Evolutionary conservation across 2,329 filamentous ascomycete species (phyloP).

Genomic region (Hirsutella thompsonii): DNA sequence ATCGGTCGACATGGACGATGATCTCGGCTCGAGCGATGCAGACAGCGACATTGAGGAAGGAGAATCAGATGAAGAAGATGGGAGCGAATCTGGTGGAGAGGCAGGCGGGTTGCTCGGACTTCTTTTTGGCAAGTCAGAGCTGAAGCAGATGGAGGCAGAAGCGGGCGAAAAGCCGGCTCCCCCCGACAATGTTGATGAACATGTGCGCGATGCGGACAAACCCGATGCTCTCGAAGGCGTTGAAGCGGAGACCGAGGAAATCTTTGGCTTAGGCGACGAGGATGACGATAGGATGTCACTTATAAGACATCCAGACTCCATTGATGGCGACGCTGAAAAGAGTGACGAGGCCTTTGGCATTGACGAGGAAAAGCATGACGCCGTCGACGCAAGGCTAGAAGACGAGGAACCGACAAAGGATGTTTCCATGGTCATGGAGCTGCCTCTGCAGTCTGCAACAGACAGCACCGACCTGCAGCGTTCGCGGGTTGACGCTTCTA

Average conservation of each 20-base stretch:
- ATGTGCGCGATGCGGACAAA: conserved; percentile 10
- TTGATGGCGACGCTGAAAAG: conserved; percentile 4
- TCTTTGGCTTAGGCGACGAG: conserved; percentile 13
- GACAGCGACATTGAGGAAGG: conserved; percentile 23
- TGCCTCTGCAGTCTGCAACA: too few species aligned
- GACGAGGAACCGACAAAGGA: background rate
- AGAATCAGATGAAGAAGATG: conserved; percentile 25
- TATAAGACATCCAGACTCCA: conserved; percentile 16
- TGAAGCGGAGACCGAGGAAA: background rate
- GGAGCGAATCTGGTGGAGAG: conserved; percentile 29
- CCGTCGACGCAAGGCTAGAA: too few species aligned
- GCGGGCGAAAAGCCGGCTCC: conserved; percentile 9
- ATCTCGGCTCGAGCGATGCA: conserved; percentile 46
- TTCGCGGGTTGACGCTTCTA: too few species aligned
- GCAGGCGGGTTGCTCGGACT: conserved; percentile 39
- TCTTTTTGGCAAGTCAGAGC: conserved; percentile 45
- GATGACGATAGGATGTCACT: conserved; percentile 20
- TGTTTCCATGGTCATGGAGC: too few species aligned
- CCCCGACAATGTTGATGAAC: conserved; percentile 12
- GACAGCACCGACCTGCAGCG: too few species aligned
- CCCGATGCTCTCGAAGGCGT: background rate
- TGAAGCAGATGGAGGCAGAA: conserved; percentile 37
- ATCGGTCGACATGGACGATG: conserved; percentile 57
- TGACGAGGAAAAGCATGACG: background rate
- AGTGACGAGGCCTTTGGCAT: background rate